Base-by-base conservation (phyloP, 768 basidiomycete species). In the Lepiota brunneoincarnata region DNA sequence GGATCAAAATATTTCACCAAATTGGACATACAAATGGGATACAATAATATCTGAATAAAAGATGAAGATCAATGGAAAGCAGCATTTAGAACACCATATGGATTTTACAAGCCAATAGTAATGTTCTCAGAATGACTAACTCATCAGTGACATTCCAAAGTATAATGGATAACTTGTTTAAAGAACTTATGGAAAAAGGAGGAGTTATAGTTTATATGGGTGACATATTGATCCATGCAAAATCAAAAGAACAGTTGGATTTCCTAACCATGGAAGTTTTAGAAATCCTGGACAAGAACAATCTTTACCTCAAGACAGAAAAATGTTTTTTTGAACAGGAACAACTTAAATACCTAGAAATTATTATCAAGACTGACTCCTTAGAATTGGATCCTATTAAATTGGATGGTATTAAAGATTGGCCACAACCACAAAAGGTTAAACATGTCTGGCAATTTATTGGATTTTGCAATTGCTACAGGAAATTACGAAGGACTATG, bases 21-120 rank as follows among this genome's bases (percentile, higher is more conserved):
- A 51, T 45, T 79, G 12, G 74, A 80, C 59, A 43, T 63, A 3
- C 49, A 55, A 67, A 64, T 65, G 40, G 74, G 70, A 1, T 79
- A 69, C 59, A 67, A 76, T 59, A 68, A 72, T 17, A 40, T 64
- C 15, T 39, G 52, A 10, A 63, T 78, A 41, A 67, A 64, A 20
- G 60, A 69, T 40, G 75, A 73, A 6, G 68, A 78, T 51, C 63
- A 76, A 59, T 73, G 69, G 68, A 79, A 79, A 52, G 76, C 72
- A 0, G 72, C 75, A 0, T 80, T 81, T 61, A 51, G 52, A 1
- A 75, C 71, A 0, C 55, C 64, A 7, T 58, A 58, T 5, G 75
- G 76, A 0, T 58, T 68, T 0, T 78, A 64, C 48, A 67, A 76
- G 59, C 71, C 61, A 6, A 41, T 58, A 0, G 73, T 77, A 14